Percentiles rank a stretch among this genome's conserved stretches.
Conservation (phyloP, 2,329 filamentous ascomycete genomes). For the Diplodia seriata region DNA sequence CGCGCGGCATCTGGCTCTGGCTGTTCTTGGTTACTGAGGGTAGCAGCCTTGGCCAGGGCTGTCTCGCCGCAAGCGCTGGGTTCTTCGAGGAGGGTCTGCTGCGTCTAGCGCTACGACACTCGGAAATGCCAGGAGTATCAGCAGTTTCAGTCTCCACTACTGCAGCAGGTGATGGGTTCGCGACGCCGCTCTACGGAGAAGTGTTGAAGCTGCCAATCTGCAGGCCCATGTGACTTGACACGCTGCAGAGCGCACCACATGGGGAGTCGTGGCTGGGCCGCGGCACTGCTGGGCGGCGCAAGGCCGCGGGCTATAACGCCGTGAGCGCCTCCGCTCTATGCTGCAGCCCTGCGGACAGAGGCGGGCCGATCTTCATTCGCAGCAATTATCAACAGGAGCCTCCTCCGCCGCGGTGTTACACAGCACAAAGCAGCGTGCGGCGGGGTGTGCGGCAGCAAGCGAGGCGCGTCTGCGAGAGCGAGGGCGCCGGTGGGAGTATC, state of each 20-base stretch:
- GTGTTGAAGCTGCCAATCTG: neutral
- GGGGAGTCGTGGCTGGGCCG: conserved; percentile 2
- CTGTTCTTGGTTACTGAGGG: conserved; percentile 17
- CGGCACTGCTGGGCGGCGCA: neutral
- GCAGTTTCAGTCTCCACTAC: conserved; percentile 25
- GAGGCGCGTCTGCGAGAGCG: conserved; percentile 7
- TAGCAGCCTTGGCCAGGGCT: neutral
- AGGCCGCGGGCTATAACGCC: conserved; percentile 1
- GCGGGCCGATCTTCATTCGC: conserved; percentile 10
- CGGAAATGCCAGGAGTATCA: conserved; percentile 26
- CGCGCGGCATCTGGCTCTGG: conserved; percentile 22
- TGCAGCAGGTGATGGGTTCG: conserved; percentile 17
- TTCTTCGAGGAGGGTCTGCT: conserved; percentile 11
- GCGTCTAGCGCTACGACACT: conserved; percentile 25
- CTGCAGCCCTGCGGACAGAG: conserved; percentile 8
- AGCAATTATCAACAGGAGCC: conserved; percentile 15
- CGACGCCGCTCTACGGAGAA: conserved; percentile 6
- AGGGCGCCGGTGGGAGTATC: conserved; percentile 9
- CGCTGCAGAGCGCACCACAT: conserved; percentile 4
- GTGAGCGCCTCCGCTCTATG: neutral
- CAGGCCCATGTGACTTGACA: conserved; percentile 18
- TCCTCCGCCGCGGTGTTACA: conserved; percentile 18
- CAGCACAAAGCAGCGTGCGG: neutral
- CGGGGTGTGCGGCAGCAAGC: conserved; percentile 22
- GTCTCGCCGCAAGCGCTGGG: conserved; percentile 22